Base-by-base conservation (phyloP, 805 yeast species). In the Cyberlindnera saturnus region DNA sequence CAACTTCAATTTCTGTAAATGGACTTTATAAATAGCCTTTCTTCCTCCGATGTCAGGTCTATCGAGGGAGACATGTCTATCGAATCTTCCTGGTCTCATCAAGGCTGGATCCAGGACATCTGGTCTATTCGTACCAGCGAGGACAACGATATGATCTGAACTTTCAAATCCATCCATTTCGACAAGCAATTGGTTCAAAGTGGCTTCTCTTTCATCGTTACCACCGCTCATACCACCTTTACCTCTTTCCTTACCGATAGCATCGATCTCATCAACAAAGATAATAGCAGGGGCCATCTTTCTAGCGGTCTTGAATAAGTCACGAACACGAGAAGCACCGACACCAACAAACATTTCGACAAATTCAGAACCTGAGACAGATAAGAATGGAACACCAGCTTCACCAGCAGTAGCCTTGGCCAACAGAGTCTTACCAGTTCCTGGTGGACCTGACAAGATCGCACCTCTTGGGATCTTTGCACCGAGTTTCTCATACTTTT, bases 311-410 rank as follows among this genome's bases (percentile, higher is more conserved):
- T 84, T 82, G 69, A 89, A 89, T 58, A 89, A 72, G 60, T 90
- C 96, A 63, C 97, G 85, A 34, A 89, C 97, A 63, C 97, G 76
- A 4, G 91, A 82, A 4, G 96, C 96, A 68, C 96, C 96, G 20
- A 89, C 96, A 67, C 96, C 96, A 17, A 86, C 95, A 70, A 86
- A 89, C 96, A 89, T 89, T 64, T 89, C 96, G n/a, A 88, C 95
- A 53, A 89, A 89, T 62, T 89, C 96, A 13, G 96, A 87, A 55
- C 96, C 96, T 1, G 95, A 84, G 6, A 89, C 96, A 18, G 93
- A 82, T 51, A 80, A 80, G 62, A 89, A 89, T 20, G 97, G 96
- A 40, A 89, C 97, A 40, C 87, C 93, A 2, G 96, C 96, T 63
- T 89, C 96, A 54, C 97, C 96, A 3, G 96, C 97, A 20, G 96